These are phyloP conservation scores for Cornus kousa DNA, from an alignment of 148 eudicot species.

Conservation along the genomic window DNA sequence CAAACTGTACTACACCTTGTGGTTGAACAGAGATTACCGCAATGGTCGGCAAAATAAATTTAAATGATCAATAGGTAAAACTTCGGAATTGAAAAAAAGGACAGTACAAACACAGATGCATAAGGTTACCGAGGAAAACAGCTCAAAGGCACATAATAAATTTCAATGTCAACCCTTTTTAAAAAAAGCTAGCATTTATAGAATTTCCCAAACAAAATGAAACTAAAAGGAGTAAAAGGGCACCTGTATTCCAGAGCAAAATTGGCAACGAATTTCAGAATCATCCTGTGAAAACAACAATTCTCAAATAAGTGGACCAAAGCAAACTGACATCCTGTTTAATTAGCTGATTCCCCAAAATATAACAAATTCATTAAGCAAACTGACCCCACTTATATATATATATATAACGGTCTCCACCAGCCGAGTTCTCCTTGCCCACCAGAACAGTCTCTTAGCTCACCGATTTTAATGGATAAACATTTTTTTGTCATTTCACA, in stretches of 20 bases:
- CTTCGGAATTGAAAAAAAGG: background rate
- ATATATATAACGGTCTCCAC: too few relatives aligned
- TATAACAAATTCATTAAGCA: too few relatives aligned
- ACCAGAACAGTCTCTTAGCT: too few relatives aligned
- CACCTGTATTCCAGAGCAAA: slow-evolving; percentile 72
- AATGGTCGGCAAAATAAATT: slow-evolving; percentile 60
- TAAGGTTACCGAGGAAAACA: background rate
- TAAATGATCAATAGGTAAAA: background rate
- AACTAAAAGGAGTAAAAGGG: slow-evolving; percentile 1
- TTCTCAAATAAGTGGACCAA: background rate
- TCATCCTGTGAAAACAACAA: slow-evolving; percentile 43
- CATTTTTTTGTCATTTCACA: too few relatives aligned
- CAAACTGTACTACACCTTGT: slow-evolving; percentile 79
- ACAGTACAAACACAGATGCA: background rate
- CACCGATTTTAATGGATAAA: too few relatives aligned
- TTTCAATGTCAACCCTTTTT: background rate
- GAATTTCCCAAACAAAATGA: background rate
- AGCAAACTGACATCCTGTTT: background rate
- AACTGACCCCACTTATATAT: too few relatives aligned
- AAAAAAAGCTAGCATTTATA: background rate
- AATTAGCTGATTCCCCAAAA: too few relatives aligned
- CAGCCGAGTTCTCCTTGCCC: too few relatives aligned
- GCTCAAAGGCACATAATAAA: background rate
- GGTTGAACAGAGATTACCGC: slow-evolving; percentile 66
- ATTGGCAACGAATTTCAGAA: slow-evolving; percentile 45